Base-by-base conservation (phyloP, 2,329 filamentous ascomycete genomes). In the Magnaporthales sp. region DNA sequence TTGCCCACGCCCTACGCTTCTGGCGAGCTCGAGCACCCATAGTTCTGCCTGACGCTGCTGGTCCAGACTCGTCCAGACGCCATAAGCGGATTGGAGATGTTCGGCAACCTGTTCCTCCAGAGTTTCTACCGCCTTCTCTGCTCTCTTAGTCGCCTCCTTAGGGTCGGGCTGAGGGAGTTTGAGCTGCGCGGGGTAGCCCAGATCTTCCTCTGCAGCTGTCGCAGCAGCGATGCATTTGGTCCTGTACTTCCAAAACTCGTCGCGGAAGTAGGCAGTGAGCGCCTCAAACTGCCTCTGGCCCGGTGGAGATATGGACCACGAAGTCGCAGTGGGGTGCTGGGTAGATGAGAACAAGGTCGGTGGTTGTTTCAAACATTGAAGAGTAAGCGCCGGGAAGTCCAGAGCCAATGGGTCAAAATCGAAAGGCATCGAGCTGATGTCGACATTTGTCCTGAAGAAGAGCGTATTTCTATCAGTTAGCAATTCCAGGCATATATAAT, bases 331-430 rank as follows among this genome's bases (percentile, higher is more conserved):
- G 1, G 92, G 83, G 72, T 96, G 90, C 31, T 93, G 92, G 7
- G 89, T 91, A 0, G 89, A 86, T 10, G 91, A 90, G 78, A 93
- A 94, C 7, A 97, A 82, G 0, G 92, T 95, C 4, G 91, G 89
- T 3, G 93, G 92, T 10, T 91, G 84, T 46, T 90, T 87, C 1
- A 98, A 86, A 70, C 94, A 89, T 69, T 90, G 91, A 11, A 97
- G 85, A 46, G 90, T 92, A 56, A 98, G 84, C 7, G 91, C 89
- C 7, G 93, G 92, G 73, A 97, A 97, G 68, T 92, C 92, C 75
- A 96, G 87, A 5, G 90, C 84, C 68, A 93, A 86, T 38, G 94
- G 90, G 70, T 97, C 91, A 78, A 97, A 96, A 70, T 94, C 91
- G 72, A 89, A 89, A 2, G 87, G 86, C 71, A 81, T 80, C 9